A percentile compares a stretch with the other conserved stretches of the same genome.
Evolutionary conservation across 2,329 filamentous ascomycete genomes (phyloP).

Genomic region (Tolypocladium capitatum): DNA sequence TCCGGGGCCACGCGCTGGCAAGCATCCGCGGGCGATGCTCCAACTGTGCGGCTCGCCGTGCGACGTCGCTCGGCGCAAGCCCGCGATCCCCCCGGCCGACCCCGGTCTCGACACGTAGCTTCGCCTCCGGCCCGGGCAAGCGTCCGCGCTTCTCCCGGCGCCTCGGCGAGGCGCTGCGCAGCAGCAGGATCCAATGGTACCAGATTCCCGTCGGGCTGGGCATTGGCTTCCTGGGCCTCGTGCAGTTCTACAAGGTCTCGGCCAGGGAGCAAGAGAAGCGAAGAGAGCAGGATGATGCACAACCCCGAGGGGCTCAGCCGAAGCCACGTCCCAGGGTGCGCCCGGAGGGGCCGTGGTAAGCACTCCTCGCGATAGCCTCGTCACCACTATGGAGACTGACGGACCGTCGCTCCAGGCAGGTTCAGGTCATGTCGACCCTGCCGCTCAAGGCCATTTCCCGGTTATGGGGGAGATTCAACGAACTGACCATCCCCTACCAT

Average conservation of each 20-base stretch:
- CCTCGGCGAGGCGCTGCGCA: constrained; percentile 34
- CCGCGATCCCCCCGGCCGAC: constrained; percentile 11
- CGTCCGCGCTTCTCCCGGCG: constrained; percentile 38
- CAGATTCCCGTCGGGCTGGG: constrained; percentile 80
- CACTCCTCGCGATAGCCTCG: too few relatives aligned
- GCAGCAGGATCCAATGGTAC: constrained; percentile 65
- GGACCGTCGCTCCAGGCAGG: constrained; percentile 42
- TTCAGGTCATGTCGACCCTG: constrained; percentile 85
- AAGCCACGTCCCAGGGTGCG: constrained; percentile 50
- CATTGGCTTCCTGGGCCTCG: constrained; percentile 67
- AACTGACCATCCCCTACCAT: constrained; percentile 76
- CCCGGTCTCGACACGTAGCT: constrained; percentile 14
- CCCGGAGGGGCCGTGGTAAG: constrained; percentile 72
- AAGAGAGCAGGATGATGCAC: constrained; percentile 27
- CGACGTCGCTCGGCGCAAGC: constrained; percentile 3
- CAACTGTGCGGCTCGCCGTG: constrained; percentile 10
- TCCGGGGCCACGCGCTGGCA: constrained; percentile 17
- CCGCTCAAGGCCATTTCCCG: constrained; percentile 83
- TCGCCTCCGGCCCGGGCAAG: constrained; percentile 25
- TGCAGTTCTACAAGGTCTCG: constrained; percentile 71
- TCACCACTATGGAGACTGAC: neutral
- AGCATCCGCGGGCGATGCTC: constrained; percentile 16
- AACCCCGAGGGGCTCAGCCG: constrained; percentile 27
- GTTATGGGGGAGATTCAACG: constrained; percentile 84
- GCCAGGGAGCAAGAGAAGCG: constrained; percentile 39